Evolutionary conservation across 352 stramenopile genomes (phyloP), one percentile per base, ranked within the genome.

Genomic region (Phytophthora boehmeriae): DNA sequence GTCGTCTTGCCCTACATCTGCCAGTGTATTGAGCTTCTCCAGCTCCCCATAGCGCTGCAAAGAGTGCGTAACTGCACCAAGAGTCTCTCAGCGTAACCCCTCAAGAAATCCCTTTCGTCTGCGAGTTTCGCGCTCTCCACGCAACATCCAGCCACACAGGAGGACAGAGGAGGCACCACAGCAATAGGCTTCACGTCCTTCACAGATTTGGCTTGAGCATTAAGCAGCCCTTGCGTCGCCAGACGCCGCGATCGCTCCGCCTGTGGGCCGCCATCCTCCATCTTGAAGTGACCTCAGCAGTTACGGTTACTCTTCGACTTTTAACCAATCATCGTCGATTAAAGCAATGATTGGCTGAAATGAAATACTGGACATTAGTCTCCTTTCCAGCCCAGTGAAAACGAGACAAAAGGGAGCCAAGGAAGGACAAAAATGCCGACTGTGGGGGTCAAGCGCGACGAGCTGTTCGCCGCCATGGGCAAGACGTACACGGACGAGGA

Each of bases 351-450:
- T 41, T n/a, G 53, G 16, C 2, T 2, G 11, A 8, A 6, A 3
- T 13, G 1, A 28, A 28, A 51, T 62, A 55, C 54, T 47, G 65
- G 54, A 59, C 50, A 73, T 39, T 73, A 54, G 63, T 65, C 57
- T 34, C 47, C 45, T 64, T 72, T 60, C 59, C 16, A 60, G 41
- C 23, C 32, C 53, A 56, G 32, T 19, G 39, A 32, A 67, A 45
- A 3, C 30, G 27, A 36, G 25, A 30, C 25, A 30, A 30, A 6
- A 30, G 25, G n/a, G 30, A 20, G 4, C 22, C 19, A 50, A 73
- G 47, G n/a, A n/a, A n/a, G n/a, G n/a, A n/a, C 20, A n/a, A 90
- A 51, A 14, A 99, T 99, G 98, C 98, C 98, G 71, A 99, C 97
- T 30, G 90, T 99, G 39, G 84, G 89, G 27, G 86, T 99, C 27